These are phyloP conservation scores for Pythium utonaiense DNA, from an alignment of 352 stramenopile genomes.

Conservation along the genomic window DNA sequence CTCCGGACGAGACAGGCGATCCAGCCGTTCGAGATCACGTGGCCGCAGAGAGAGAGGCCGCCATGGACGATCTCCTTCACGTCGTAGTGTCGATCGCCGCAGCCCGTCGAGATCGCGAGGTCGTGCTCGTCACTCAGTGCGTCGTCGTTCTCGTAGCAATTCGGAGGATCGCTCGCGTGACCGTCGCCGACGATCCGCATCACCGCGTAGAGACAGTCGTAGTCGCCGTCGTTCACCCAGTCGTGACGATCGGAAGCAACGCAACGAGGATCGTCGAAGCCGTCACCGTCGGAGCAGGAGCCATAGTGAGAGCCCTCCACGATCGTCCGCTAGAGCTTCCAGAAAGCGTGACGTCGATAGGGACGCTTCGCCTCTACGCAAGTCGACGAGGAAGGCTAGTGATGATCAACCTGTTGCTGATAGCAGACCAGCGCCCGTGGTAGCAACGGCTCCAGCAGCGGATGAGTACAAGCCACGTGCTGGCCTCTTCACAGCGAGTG, in stretches of 20 bases:
- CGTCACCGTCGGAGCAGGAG: not conserved
- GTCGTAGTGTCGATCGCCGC: not conserved
- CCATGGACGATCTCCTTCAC: not conserved
- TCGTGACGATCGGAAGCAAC: not conserved
- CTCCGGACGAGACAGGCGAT: not conserved
- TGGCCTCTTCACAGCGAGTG: conserved; percentile 62
- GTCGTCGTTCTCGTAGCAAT: conserved; percentile 1
- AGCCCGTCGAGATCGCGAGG: conserved; percentile 2
- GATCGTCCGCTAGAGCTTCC: not conserved
- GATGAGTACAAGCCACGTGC: conserved; percentile 36
- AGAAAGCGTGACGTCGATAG: not conserved
- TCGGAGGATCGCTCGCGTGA: conserved; percentile 2
- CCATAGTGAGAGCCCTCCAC: not conserved
- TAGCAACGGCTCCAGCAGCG: not conserved
- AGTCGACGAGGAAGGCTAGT: not conserved
- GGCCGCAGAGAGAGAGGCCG: not conserved
- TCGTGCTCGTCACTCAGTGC: not conserved
- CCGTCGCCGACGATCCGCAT: conserved; percentile 18
- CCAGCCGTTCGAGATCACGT: conserved; percentile 15
- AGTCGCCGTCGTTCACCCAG: conserved; percentile 1
- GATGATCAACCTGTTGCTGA: not conserved
- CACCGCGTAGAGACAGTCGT: conserved; percentile 22
- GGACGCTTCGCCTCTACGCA: conserved; percentile 2
- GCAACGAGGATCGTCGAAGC: conserved; percentile 1
- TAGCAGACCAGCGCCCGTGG: not conserved